Conservation (phyloP, 768 basidiomycete species). For the Neoboletus brunneissimus region DNA sequence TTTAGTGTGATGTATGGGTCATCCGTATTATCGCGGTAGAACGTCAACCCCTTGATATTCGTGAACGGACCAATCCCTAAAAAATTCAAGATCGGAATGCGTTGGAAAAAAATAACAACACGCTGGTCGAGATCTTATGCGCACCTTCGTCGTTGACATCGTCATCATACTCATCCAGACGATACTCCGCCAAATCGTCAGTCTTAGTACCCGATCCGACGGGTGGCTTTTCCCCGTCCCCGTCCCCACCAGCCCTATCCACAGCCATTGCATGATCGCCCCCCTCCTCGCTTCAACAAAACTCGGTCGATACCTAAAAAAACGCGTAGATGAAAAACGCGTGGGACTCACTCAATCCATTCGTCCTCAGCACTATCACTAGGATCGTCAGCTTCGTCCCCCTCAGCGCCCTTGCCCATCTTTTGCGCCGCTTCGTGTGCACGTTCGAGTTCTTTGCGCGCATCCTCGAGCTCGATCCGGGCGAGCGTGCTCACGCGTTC, state of each 20-base stretch:
- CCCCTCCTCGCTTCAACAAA: constrained; percentile 40
- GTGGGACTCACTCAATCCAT: constrained; percentile 84
- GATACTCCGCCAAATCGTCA: constrained; percentile 82
- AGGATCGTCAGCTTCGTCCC: constrained; percentile 60
- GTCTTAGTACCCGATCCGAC: constrained; percentile 33
- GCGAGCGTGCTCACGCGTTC: constrained; percentile 87
- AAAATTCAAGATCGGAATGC: background rate
- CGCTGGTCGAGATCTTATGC: background rate
- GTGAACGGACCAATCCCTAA: constrained; percentile 79
- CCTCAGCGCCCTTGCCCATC: constrained; percentile 67
- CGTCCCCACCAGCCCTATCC: no score
- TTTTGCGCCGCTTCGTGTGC: constrained; percentile 72
- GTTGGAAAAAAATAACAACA: background rate
- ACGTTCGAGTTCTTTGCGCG: constrained; percentile 76
- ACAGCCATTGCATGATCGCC: constrained; percentile 60
- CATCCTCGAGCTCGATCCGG: constrained; percentile 86
- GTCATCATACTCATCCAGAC: constrained; percentile 89
- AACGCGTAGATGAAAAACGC: constrained; percentile 3
- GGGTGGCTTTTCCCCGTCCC: constrained; percentile 19
- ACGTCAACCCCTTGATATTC: constrained; percentile 92
- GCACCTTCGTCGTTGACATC: constrained; percentile 48
- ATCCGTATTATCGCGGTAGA: constrained; percentile 86
- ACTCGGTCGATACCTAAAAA: constrained; percentile 11
- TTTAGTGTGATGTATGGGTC: constrained; percentile 97
- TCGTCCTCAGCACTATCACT: constrained; percentile 41